Conservation (phyloP, 2,329 filamentous ascomycete species). For the Onygena corvina region DNA sequence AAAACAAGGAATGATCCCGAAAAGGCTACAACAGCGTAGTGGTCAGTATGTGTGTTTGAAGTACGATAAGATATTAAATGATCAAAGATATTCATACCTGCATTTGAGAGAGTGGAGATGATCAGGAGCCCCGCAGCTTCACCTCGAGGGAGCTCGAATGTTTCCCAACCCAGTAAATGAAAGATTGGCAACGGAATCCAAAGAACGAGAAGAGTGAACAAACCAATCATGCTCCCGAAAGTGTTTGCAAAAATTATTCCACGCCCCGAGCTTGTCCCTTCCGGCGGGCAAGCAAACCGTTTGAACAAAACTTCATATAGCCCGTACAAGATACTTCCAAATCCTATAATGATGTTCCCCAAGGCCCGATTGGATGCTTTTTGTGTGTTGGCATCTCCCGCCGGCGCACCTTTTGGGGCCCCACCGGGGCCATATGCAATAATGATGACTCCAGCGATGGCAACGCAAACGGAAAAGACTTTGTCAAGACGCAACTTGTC, state of each 20-base stretch:
- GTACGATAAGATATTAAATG: not conserved
- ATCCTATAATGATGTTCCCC: slow-evolving; percentile 83
- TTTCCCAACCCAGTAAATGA: slow-evolving; percentile 65
- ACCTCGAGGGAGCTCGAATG: slow-evolving; percentile 67
- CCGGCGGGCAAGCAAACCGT: slow-evolving; percentile 79
- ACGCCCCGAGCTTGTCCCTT: slow-evolving; percentile 70
- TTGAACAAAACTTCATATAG: slow-evolving; percentile 98
- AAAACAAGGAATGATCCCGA: slow-evolving; percentile 86
- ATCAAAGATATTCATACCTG: slow-evolving; percentile 41
- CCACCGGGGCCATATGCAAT: slow-evolving; percentile 80
- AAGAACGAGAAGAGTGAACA: slow-evolving; percentile 72
- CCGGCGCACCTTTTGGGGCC: slow-evolving; percentile 37
- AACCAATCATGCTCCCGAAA: slow-evolving; percentile 75
- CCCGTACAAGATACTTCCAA: slow-evolving; percentile 84
- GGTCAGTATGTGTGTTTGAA: not conserved
- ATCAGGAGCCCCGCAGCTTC: slow-evolving; percentile 67
- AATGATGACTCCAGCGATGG: slow-evolving; percentile 80
- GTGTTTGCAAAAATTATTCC: slow-evolving; percentile 93
- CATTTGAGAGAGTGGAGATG: slow-evolving; percentile 74
- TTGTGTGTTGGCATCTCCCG: slow-evolving; percentile 23
- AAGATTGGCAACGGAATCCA: slow-evolving; percentile 87
- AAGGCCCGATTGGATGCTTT: slow-evolving; percentile 57
- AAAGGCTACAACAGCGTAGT: slow-evolving; percentile 42
- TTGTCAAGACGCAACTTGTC: slow-evolving; percentile 79
- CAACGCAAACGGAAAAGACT: slow-evolving; percentile 70